phyloP scores from a whole-genome alignment of 495 filamentous ascomycete species.

The Neurospora hispaniola region DNA sequence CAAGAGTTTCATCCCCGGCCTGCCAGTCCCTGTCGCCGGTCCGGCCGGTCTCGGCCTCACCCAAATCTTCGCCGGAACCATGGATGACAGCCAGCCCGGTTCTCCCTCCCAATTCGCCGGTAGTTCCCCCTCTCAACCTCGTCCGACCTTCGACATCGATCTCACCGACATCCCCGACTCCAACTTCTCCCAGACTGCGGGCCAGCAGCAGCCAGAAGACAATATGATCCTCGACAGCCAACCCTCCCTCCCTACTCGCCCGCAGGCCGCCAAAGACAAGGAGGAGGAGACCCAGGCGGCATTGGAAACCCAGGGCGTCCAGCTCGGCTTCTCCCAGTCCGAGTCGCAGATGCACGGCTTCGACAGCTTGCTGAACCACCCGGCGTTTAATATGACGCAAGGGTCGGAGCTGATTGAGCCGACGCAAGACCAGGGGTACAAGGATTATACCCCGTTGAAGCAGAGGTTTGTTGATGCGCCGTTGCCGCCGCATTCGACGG shows the following conservation, averaged over 20 bases:
- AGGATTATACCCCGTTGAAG: constrained; percentile 38
- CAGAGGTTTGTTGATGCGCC: constrained; percentile 47
- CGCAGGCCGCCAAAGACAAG: not conserved
- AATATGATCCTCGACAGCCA: constrained; percentile 60
- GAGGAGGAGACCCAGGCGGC: constrained; percentile 23
- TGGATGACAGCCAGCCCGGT: constrained; percentile 52
- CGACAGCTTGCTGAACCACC: constrained; percentile 36
- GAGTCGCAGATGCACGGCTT: constrained; percentile 45
- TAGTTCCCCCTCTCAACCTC: constrained; percentile 25
- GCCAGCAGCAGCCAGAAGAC: constrained; percentile 23
- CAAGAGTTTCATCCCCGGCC: constrained; percentile 49
- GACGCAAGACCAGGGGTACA: constrained; percentile 79
- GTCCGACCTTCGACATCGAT: constrained; percentile 24
- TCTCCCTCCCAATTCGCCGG: constrained; percentile 7
- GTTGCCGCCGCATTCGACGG: constrained; percentile 39
- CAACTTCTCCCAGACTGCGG: constrained; percentile 36
- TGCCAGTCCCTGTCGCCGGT: constrained; percentile 39
- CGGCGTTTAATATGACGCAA: constrained; percentile 33
- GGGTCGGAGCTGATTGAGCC: constrained; percentile 56
- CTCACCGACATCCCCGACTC: constrained; percentile 31
- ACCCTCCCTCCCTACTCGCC: constrained; percentile 4
- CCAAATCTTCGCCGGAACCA: constrained; percentile 86
- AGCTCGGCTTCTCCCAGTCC: constrained; percentile 41
- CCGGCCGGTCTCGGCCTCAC: constrained; percentile 65
- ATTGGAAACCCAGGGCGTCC: constrained; percentile 34